Evolutionary conservation across 208 protist genomes (phyloP).

Genomic region (Angomonas desouzai): DNA sequence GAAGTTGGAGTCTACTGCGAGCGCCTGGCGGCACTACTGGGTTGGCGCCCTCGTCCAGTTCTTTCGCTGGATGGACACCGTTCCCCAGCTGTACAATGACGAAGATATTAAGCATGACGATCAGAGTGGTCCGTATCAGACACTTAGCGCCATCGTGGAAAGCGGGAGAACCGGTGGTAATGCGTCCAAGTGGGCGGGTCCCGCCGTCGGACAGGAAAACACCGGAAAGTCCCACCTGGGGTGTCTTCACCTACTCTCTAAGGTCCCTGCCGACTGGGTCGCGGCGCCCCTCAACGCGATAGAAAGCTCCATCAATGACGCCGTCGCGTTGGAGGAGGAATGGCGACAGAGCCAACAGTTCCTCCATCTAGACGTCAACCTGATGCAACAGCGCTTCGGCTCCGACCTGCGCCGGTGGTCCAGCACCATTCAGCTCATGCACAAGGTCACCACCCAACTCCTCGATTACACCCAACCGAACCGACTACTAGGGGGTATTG

Average conservation of each 20-base stretch:
- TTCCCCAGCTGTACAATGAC: constrained; percentile 59
- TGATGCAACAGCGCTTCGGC: constrained; percentile 81
- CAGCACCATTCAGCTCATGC: constrained; percentile 57
- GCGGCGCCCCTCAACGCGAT: constrained; percentile 70
- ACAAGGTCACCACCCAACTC: constrained; percentile 49
- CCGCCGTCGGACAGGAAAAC: background rate
- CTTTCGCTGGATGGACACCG: constrained; percentile 69
- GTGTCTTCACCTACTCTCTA: constrained; percentile 56
- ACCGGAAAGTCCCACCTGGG: constrained; percentile 12
- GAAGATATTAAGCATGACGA: constrained; percentile 31
- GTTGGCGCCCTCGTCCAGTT: constrained; percentile 63
- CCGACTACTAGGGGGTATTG: constrained; percentile 78
- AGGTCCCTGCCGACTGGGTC: constrained; percentile 37
- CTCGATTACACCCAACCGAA: constrained; percentile 89
- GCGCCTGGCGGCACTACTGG: constrained; percentile 79
- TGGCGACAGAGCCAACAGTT: constrained; percentile 85
- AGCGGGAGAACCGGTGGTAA: constrained; percentile 7
- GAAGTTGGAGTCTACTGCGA: constrained; percentile 43
- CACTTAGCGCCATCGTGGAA: constrained; percentile 9
- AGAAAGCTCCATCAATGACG: constrained; percentile 71
- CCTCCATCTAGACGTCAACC: constrained; percentile 71
- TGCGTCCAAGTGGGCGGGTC: constrained; percentile 1
- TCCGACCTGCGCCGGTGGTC: constrained; percentile 72
- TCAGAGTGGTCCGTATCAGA: constrained; percentile 10
- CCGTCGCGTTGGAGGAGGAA: constrained; percentile 68